phyloP scores from a whole-genome alignment of 2,329 filamentous ascomycete species.

The Ascochyta koolunga region DNA sequence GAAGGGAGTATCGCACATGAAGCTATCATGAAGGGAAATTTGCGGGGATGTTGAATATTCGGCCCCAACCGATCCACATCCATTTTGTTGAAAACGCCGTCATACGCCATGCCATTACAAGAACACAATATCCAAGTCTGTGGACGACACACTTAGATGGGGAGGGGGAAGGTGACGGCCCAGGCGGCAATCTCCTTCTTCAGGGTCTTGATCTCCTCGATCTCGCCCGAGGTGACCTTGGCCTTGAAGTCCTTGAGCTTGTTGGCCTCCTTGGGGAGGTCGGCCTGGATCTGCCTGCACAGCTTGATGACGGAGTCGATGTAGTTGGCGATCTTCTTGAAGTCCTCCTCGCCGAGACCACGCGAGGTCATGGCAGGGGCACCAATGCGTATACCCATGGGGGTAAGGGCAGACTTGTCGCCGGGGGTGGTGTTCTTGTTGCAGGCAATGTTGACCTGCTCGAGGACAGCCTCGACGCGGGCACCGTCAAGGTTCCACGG shows the following conservation, averaged over 20 bases:
- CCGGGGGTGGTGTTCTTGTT: conserved; percentile 99
- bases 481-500: conserved; percentile 85
- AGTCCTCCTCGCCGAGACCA: conserved; percentile 89
- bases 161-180: conserved; percentile 90
- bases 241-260: conserved; percentile 99
- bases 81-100: conserved; percentile 39
- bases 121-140: neutral
- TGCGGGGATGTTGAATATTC: conserved; percentile 37
- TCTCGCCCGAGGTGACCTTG: conserved; percentile 79
- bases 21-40: conserved; percentile 13
- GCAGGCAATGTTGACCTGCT: conserved; percentile 92
- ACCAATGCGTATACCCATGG: conserved; percentile 90
- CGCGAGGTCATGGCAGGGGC: conserved; percentile 97
- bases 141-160: conserved; percentile 59
- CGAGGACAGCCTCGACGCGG: conserved; percentile 86
- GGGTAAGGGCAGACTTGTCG: conserved; percentile 90
- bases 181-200: conserved; percentile 89
- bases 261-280: conserved; percentile 94
- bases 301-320: conserved; percentile 90
- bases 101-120: conserved; percentile 20
- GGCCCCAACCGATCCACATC: conserved; percentile 18
- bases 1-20: conserved; percentile 18
- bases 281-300: conserved; percentile 82
- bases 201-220: conserved; percentile 81
- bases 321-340: conserved; percentile 78